Evolutionary conservation across 2,329 filamentous ascomycete species (phyloP).

Genomic region (Diplodia intermedia): DNA sequence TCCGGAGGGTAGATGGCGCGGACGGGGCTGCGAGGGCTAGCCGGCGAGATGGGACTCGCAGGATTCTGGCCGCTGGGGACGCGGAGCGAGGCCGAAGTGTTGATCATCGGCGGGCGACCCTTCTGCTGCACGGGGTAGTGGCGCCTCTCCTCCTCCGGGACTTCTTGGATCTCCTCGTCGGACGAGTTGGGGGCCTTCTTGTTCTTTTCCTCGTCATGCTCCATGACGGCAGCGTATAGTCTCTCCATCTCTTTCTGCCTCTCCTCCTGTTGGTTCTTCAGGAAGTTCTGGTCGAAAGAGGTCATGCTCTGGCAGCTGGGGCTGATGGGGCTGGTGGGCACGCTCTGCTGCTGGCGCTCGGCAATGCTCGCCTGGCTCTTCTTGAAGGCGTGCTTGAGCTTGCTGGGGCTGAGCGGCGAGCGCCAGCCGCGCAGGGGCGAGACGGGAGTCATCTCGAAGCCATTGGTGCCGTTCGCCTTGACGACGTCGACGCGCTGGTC

Average conservation of each 20-base stretch:
- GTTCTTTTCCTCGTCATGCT: constrained; percentile 71
- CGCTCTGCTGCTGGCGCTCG: constrained; percentile 38
- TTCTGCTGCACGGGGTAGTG: constrained; percentile 31
- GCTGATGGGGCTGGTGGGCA: constrained; percentile 46
- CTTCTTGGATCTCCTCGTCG: constrained; percentile 36
- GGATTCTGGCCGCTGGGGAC: constrained; percentile 31
- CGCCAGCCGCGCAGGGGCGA: constrained; percentile 39
- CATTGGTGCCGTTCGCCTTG: constrained; percentile 49
- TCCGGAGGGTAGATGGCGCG: constrained; percentile 57
- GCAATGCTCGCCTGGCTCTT: constrained; percentile 38
- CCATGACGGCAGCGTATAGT: constrained; percentile 91
- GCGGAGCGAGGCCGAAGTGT: constrained; percentile 36
- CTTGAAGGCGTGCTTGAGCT: constrained; percentile 38
- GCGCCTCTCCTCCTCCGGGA: constrained; percentile 34
- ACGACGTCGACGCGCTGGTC: constrained; percentile 62
- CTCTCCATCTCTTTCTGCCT: constrained; percentile 85
- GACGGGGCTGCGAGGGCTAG: constrained; percentile 51
- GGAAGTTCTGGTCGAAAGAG: constrained; percentile 77
- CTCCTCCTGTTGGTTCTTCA: constrained; percentile 75
- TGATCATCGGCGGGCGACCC: constrained; percentile 37
- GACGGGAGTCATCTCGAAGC: constrained; percentile 45
- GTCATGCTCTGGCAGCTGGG: constrained; percentile 64
- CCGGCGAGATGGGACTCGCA: constrained; percentile 44
- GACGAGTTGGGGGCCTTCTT: constrained; percentile 40
- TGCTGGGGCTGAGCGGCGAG: constrained; percentile 40